A percentile compares a stretch with the other conserved stretches of the same genome.
These are phyloP conservation scores for Aurifilum marmelostoma DNA, from an alignment of 2,329 filamentous ascomycete species.

Conservation along the genomic window DNA sequence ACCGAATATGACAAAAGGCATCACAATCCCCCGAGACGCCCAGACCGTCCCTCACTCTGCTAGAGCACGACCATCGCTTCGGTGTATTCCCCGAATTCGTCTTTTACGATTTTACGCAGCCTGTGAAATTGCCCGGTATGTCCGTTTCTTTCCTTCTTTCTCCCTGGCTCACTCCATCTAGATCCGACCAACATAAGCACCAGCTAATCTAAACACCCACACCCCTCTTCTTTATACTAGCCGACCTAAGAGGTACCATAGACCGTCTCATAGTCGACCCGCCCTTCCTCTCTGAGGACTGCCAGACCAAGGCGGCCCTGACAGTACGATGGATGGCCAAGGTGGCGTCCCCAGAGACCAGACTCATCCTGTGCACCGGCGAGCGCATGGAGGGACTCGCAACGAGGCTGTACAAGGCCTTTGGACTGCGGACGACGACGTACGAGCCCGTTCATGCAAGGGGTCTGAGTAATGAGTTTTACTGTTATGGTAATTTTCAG, in stretches of 20 bases:
- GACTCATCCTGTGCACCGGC: constrained; percentile 72
- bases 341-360: constrained; percentile 34
- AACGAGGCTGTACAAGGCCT: constrained; percentile 66
- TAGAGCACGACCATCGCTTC: constrained; percentile 78
- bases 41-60: constrained; percentile 63
- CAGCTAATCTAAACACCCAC: constrained; percentile 9
- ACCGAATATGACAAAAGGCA: constrained; percentile 15
- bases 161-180: not conserved
- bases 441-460: constrained; percentile 72
- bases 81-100: constrained; percentile 74
- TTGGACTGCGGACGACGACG: constrained; percentile 66
- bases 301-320: constrained; percentile 78
- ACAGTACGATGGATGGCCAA: constrained; percentile 75
- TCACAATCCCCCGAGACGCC: constrained; percentile 31
- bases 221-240: constrained; percentile 34
- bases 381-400: constrained; percentile 73
- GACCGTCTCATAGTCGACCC: constrained; percentile 77
- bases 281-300: constrained; percentile 79
- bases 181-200: not conserved
- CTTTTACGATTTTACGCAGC: constrained; percentile 73
- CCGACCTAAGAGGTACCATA: constrained; percentile 62
- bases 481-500: constrained; percentile 79
- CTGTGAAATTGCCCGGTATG: constrained; percentile 64
- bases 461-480: constrained; percentile 79
- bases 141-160: not conserved